Percentiles rank a stretch among this genome's conserved stretches.
phyloP scores from a whole-genome alignment of 495 filamentous ascomycete species.

The Viridothelium virens region DNA sequence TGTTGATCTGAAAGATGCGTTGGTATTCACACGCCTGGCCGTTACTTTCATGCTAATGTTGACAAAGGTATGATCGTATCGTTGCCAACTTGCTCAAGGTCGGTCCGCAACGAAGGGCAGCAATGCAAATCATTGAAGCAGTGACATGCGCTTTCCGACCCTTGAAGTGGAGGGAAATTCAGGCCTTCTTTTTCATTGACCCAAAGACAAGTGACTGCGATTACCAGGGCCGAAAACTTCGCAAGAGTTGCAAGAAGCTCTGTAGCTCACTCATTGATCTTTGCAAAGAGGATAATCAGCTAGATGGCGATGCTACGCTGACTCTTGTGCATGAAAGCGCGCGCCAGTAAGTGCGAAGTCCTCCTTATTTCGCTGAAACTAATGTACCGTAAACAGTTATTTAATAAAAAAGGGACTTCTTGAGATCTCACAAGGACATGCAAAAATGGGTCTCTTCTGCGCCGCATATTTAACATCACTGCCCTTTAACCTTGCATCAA shows the following conservation, averaged over 20 bases:
- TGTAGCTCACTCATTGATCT: constrained; percentile 1
- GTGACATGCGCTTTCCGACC: constrained; percentile 3
- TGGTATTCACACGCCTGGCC: not conserved
- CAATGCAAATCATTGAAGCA: constrained; percentile 5
- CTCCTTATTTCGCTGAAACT: not conserved
- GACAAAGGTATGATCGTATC: not conserved
- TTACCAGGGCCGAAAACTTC: not conserved
- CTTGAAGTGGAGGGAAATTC: constrained; percentile 8
- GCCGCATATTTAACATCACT: not conserved
- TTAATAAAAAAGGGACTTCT: not conserved
- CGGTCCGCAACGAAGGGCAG: not conserved
- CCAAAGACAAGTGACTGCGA: not conserved
- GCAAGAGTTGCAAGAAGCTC: constrained; percentile 8
- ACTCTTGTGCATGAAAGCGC: constrained; percentile 6
- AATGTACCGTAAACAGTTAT: not conserved
- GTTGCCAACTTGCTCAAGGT: not conserved
- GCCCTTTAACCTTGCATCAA: not conserved
- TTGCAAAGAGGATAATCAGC: constrained; percentile 1
- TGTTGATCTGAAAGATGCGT: not conserved
- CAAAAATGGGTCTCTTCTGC: not conserved
- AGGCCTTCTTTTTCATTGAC: constrained; percentile 1
- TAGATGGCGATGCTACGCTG: constrained; percentile 4
- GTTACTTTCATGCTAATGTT: not conserved
- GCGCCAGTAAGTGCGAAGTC: not conserved
- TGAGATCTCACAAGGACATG: not conserved